These are phyloP conservation scores for Pontederia paniculata DNA, from an alignment of 176 grass and related monocot species.

Conservation along the genomic window DNA sequence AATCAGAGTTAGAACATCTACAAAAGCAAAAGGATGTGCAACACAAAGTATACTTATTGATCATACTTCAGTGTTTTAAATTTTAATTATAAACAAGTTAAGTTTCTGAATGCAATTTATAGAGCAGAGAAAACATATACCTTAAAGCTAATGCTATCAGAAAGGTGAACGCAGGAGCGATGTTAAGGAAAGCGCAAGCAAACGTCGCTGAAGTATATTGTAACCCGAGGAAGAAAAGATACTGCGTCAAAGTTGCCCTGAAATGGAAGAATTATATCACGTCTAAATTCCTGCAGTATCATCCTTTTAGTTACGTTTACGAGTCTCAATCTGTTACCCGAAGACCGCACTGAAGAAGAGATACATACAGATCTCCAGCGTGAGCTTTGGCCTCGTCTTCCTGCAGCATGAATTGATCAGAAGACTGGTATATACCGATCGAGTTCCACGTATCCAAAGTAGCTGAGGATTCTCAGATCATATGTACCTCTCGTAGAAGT, in stretches of 20 bases:
- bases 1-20: background rate
- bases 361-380: constrained; percentile 43
- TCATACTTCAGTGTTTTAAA: no score
- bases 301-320: background rate
- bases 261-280: no score
- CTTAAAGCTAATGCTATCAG: constrained; percentile 46
- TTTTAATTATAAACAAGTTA: background rate
- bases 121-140: constrained; percentile 10
- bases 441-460: background rate
- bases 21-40: background rate
- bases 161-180: constrained; percentile 70
- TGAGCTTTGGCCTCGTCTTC: constrained; percentile 73
- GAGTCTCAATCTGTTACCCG: constrained; percentile 23
- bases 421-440: background rate
- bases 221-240: constrained; percentile 72
- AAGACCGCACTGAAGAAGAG: constrained; percentile 72
- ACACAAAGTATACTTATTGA: background rate
- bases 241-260: constrained; percentile 80
- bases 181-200: constrained; percentile 87
- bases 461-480: background rate
- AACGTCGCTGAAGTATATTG: constrained; percentile 81
- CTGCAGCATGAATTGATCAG: constrained; percentile 18
- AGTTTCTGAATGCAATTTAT: background rate
- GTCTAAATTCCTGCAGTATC: background rate
- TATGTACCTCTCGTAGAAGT: constrained; percentile 50